Evolutionary conservation across 1,139 yeast genomes (phyloP).

Genomic region (Saccharomycopsis hybrid): DNA sequence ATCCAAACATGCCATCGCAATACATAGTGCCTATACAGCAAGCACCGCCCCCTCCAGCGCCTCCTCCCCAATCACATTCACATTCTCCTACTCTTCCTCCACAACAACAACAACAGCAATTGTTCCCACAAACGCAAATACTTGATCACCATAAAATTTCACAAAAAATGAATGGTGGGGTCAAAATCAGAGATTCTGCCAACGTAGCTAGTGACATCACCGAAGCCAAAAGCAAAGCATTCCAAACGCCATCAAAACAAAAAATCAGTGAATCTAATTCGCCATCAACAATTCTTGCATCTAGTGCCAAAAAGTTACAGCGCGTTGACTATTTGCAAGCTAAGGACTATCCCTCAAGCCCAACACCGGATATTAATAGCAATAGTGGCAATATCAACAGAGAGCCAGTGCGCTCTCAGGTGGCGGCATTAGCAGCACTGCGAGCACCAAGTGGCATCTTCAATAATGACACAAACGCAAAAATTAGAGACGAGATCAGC

Average conservation of each 20-base stretch:
- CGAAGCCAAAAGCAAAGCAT: neutral
- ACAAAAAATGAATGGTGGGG: neutral
- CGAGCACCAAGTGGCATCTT: too few species aligned
- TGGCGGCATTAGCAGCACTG: neutral
- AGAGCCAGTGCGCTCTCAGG: neutral
- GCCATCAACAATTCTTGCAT: slow-evolving; percentile 15
- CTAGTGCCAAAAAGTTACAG: slow-evolving; percentile 14
- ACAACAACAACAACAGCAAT: too few species aligned
- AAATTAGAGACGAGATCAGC: neutral
- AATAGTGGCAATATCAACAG: neutral
- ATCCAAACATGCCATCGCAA: neutral
- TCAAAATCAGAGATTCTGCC: neutral
- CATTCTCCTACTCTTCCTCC: neutral
- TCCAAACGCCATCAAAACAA: slow-evolving; percentile 15
- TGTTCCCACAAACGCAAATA: too few species aligned
- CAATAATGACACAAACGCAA: neutral
- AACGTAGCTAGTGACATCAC: neutral
- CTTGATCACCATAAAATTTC: too few species aligned
- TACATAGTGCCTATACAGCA: neutral
- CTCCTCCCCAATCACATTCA: neutral
- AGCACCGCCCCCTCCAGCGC: neutral
- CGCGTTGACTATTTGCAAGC: neutral
- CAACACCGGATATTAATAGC: slow-evolving; percentile 2
- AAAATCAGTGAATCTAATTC: slow-evolving; percentile 1
- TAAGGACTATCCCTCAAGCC: neutral